Conservation (phyloP, 2,329 filamentous ascomycete genomes). For the Colletotrichum agaves region DNA sequence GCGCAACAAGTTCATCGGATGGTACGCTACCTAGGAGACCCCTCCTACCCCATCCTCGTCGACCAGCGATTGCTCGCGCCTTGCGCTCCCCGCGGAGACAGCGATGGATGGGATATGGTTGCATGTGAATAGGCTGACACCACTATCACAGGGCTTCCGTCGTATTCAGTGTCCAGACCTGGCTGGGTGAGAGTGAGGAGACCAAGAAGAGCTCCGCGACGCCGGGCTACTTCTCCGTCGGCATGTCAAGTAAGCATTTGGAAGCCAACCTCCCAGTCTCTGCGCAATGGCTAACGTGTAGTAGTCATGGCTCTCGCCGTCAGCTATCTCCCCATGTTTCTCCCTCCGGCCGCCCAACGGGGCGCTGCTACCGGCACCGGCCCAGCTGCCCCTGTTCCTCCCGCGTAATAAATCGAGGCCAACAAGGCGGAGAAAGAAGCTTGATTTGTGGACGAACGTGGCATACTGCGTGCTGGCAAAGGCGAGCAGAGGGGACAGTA, state of each 20-base stretch:
- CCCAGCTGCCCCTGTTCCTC: constrained; percentile 44
- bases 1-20: constrained; percentile 82
- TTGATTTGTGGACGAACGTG: too few relatives aligned
- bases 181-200: constrained; percentile 80
- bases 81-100: not conserved
- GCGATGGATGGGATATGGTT: not conserved
- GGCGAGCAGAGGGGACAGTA: not conserved
- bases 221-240: constrained; percentile 76
- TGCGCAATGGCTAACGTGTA: not conserved
- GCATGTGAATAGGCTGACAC: not conserved
- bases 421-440: too few relatives aligned
- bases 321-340: constrained; percentile 62
- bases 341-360: constrained; percentile 51
- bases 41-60: too few relatives aligned
- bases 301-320: constrained; percentile 69
- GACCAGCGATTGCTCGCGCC: not conserved
- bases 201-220: constrained; percentile 72
- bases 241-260: constrained; percentile 76
- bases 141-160: constrained; percentile 70
- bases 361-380: constrained; percentile 47
- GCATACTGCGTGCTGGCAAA: too few relatives aligned
- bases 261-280: not conserved
- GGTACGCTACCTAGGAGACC: constrained; percentile 52
- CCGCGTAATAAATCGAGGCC: constrained; percentile 34
- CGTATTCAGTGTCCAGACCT: constrained; percentile 78